A percentile compares a stretch with the other conserved stretches of the same genome.
Evolutionary conservation across 768 basidiomycete genomes (phyloP).

Genomic region (Floccularia luteovirens): DNA sequence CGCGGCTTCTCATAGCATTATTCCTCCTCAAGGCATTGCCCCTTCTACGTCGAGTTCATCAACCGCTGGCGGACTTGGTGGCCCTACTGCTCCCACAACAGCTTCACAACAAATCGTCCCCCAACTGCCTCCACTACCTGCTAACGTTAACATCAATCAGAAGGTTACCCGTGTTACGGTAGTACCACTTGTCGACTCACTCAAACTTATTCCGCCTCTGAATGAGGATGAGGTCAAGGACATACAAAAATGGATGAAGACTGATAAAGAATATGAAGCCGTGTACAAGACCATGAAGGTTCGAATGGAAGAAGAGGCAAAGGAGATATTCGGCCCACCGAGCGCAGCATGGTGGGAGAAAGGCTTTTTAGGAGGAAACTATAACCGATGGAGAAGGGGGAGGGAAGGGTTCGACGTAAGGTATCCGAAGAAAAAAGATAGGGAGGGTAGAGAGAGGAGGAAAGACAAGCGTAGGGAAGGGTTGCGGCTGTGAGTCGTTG

Average conservation of each 20-base stretch:
- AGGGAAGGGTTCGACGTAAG: constrained; percentile 47
- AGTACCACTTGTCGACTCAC: constrained; percentile 52
- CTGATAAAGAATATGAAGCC: constrained; percentile 52
- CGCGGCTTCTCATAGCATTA: neutral
- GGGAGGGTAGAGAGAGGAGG: constrained; percentile 31
- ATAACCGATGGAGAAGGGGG: constrained; percentile 30
- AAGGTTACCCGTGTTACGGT: constrained; percentile 51
- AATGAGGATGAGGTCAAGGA: constrained; percentile 37
- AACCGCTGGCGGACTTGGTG: constrained; percentile 1
- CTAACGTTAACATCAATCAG: constrained; percentile 41
- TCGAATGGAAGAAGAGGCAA: constrained; percentile 43
- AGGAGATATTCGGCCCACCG: constrained; percentile 32
- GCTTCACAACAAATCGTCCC: constrained; percentile 10
- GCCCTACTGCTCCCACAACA: constrained; percentile 7
- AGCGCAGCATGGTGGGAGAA: constrained; percentile 58
- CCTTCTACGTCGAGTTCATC: constrained; percentile 2
- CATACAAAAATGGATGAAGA: constrained; percentile 56
- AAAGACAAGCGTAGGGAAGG: constrained; percentile 59
- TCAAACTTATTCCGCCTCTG: constrained; percentile 47
- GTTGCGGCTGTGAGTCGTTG: constrained; percentile 69
- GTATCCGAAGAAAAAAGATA: constrained; percentile 25
- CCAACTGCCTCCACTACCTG: constrained; percentile 33
- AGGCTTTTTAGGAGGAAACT: constrained; percentile 29
- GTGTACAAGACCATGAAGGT: constrained; percentile 40
- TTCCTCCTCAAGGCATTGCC: neutral